Percentiles rank a stretch among this genome's conserved stretches.
Conservation (phyloP, 257 asterid genomes). For the Plectranthus barbatus region DNA sequence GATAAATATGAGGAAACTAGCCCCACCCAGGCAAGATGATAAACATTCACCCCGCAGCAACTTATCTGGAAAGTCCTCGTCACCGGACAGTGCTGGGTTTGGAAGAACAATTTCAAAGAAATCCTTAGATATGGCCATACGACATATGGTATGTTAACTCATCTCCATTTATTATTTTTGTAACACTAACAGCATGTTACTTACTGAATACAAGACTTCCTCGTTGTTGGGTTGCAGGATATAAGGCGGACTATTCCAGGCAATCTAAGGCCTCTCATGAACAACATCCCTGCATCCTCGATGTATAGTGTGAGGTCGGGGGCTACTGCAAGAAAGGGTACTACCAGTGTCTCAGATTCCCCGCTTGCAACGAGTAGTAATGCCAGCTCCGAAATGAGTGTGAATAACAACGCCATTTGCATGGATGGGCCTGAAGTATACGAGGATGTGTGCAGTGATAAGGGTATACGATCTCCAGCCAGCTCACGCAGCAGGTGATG, state of each 20-base stretch:
- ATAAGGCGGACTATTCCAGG: slow-evolving; percentile 79
- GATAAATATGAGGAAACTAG: slow-evolving; percentile 88
- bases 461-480: too few relatives aligned
- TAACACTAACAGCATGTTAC: neutral
- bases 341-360: slow-evolving; percentile 78
- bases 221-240: slow-evolving; percentile 38
- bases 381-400: slow-evolving; percentile 91
- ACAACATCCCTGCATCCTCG: slow-evolving; percentile 85
- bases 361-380: slow-evolving; percentile 95
- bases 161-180: neutral
- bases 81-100: slow-evolving; percentile 89
- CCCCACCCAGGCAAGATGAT: slow-evolving; percentile 81
- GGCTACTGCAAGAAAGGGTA: slow-evolving; percentile 44
- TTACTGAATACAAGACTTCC: neutral
- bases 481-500: slow-evolving; percentile 65
- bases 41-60: slow-evolving; percentile 73
- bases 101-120: slow-evolving; percentile 93
- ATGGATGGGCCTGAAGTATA: slow-evolving; percentile 51
- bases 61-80: slow-evolving; percentile 74
- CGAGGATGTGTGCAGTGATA: slow-evolving; percentile 66
- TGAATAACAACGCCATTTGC: slow-evolving; percentile 51
- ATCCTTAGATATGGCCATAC: slow-evolving; percentile 92
- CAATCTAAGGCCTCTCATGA: slow-evolving; percentile 74
- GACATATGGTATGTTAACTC: slow-evolving; percentile 71
- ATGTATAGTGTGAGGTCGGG: slow-evolving; percentile 97